Base-by-base conservation (phyloP, 2,329 filamentous ascomycete genomes). In the Ustulina deusta region DNA sequence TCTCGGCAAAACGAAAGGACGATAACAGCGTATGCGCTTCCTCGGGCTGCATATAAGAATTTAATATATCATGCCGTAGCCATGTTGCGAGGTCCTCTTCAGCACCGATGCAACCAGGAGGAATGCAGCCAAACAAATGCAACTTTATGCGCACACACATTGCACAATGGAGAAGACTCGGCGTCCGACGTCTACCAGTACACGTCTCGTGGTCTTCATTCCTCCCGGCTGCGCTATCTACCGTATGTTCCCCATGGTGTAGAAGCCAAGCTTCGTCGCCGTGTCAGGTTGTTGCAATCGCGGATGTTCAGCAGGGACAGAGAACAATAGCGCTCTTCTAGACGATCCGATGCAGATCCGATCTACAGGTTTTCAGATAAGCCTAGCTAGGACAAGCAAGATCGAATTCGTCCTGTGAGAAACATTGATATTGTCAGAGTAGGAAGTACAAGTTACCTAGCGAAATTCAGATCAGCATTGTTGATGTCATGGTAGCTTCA, bases 401-500 rank as follows among this genome's bases (percentile, higher is more conserved):
- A 25, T 65, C 40, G 44, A 57, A 32, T 40, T 38, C 7, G n/a
- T 61, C 34, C 61, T 20, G 22, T 7, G 44, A 61, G 20, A 25
- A 42, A 54, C 44, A 40, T 7, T 44, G 32, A 49, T 68, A 54
- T 51, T 59, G 49, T 68, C 46, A 68, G 61, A 69, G 61, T 64
- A 64, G 42, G 62, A 61, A 64, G 44, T 51, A 60, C 7, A 55
- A 62, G 42, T 59, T 49, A 61, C 63, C 69, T 69, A 68, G 61
- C 51, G 64, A 75, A 62, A 74, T 74, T 74, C 68, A 57, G 72
- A 75, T 75, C 71, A 74, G 73, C 74, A 71, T 70, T 49, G 29
- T 59, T 71, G 68, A 72, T 70, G 68, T 65, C 63, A 68, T 65
- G 69, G 65, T 52, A 63, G 57, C 60, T 44, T 29, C 42, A 57